A percentile compares a stretch with the other conserved stretches of the same genome.
These are phyloP conservation scores for Boehmeria nivea DNA, from an alignment of 306 rosid species.

Conservation along the genomic window DNA sequence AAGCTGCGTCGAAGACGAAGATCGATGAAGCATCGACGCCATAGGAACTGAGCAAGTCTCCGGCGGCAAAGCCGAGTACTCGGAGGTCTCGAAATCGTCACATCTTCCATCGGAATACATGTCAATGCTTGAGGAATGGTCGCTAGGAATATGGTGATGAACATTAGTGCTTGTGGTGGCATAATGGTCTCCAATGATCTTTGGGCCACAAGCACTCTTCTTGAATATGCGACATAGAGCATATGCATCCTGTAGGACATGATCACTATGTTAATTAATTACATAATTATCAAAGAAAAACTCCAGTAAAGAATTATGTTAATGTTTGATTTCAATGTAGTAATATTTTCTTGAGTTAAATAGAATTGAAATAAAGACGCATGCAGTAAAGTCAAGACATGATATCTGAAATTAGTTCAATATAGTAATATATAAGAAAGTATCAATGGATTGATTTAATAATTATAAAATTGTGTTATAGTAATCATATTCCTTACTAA, in stretches of 20 bases:
- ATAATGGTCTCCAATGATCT: slow-evolving; percentile 52
- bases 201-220: slow-evolving; percentile 58
- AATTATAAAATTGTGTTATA: no score
- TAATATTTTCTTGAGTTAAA: no score
- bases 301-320: no score
- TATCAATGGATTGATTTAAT: no score
- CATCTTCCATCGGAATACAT: slow-evolving; percentile 64
- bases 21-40: slow-evolving; percentile 18
- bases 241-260: slow-evolving; percentile 64
- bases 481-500: no score
- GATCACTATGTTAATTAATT: no score
- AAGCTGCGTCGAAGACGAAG: slow-evolving; percentile 21
- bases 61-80: slow-evolving; percentile 37
- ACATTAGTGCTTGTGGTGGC: slow-evolving; percentile 28
- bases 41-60: slow-evolving; percentile 24
- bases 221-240: slow-evolving; percentile 83
- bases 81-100: slow-evolving; percentile 59
- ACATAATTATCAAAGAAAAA: no score
- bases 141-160: slow-evolving; percentile 31
- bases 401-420: no score
- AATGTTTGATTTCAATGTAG: no score
- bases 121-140: slow-evolving; percentile 65
- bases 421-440: no score
- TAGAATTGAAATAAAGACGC: no score
- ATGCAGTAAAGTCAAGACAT: no score